Conservation (phyloP, 2,329 filamentous ascomycete genomes). For the Ophiostoma australiae region DNA sequence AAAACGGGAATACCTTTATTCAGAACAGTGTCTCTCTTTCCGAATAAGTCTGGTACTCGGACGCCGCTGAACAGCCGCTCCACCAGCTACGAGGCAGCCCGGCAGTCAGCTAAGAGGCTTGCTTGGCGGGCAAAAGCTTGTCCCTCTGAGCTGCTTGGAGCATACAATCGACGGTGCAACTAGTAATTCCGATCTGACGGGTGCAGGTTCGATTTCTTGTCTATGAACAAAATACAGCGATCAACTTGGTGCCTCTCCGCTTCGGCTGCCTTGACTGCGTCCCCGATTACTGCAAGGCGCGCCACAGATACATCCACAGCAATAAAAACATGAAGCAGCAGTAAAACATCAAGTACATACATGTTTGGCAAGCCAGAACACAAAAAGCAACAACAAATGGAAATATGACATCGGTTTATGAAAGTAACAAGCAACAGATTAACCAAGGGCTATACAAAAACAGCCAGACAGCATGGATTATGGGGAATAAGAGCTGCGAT, state of each 20-base stretch:
- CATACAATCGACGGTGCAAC: background rate
- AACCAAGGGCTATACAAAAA: background rate
- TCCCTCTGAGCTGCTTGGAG: background rate
- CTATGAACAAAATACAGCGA: background rate
- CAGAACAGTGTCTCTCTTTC: too few species aligned
- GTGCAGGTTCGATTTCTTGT: background rate
- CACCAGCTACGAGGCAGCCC: background rate
- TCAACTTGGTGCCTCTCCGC: background rate
- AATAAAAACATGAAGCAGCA: background rate
- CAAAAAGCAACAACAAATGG: background rate
- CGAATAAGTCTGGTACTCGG: too few species aligned
- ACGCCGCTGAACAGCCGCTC: too few species aligned
- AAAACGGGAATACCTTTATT: too few species aligned
- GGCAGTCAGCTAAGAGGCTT: background rate
- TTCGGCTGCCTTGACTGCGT: background rate
- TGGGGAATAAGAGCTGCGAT: slow-evolving; percentile 14
- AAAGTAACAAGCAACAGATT: background rate
- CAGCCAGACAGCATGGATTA: slow-evolving; percentile 8
- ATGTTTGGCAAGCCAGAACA: background rate
- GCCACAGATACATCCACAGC: background rate
- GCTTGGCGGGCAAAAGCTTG: background rate
- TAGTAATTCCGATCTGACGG: too few species aligned
- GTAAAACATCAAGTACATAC: background rate
- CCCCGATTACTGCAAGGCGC: background rate
- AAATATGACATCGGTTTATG: background rate